These are phyloP conservation scores for Melampsora americana DNA, from an alignment of 1,284 basidiomycete genomes.

Conservation along the genomic window DNA sequence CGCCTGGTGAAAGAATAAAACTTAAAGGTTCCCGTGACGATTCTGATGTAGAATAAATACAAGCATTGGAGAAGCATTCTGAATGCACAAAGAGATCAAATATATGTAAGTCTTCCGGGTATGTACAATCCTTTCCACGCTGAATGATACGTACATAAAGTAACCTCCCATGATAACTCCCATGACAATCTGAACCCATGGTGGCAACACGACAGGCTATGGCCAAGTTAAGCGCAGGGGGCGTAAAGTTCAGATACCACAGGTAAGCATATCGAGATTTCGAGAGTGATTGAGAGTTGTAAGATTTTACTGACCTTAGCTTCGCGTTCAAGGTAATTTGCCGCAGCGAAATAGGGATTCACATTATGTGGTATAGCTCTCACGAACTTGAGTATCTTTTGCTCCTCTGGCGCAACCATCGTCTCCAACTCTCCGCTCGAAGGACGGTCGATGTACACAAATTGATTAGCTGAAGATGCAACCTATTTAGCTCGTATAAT, in stretches of 20 bases:
- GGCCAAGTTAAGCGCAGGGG: background rate
- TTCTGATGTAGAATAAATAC: constrained; percentile 33
- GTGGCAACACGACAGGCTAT: constrained; percentile 25
- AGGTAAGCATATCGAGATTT: too few relatives aligned
- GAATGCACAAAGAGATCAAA: background rate
- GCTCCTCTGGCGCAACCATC: background rate
- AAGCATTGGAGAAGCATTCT: constrained; percentile 38
- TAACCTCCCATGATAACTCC: constrained; percentile 21
- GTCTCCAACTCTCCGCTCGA: background rate
- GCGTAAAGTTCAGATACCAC: background rate
- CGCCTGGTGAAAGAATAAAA: constrained; percentile 20
- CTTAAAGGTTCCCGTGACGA: constrained; percentile 22
- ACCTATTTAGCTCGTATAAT: too few relatives aligned
- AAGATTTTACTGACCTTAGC: constrained; percentile 5
- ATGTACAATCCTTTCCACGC: background rate
- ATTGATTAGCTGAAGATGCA: too few relatives aligned
- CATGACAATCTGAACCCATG: constrained; percentile 22
- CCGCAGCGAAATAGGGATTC: constrained; percentile 23
- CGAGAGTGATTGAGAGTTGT: background rate
- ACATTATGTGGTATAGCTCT: background rate
- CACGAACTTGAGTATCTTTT: constrained; percentile 19
- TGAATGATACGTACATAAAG: constrained; percentile 18
- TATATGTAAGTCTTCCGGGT: background rate
- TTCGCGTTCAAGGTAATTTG: constrained; percentile 3
- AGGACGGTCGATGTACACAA: too few relatives aligned